Base-by-base conservation (phyloP, 208 protist species). In the Leishmania gerbilli region DNA sequence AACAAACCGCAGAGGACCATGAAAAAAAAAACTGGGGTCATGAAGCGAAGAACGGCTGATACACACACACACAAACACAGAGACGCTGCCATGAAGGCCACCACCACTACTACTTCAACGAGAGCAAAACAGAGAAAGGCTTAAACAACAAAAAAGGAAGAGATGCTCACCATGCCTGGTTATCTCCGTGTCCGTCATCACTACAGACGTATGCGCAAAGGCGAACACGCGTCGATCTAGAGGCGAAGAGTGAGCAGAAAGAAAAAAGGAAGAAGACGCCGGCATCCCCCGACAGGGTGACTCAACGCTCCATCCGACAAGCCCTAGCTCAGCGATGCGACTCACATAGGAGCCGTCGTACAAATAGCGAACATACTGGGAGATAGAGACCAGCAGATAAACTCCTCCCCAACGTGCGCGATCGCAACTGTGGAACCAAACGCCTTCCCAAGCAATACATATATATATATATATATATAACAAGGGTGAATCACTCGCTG, bases 41-140 rank as follows among this genome's bases (percentile, higher is more conserved):
- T 7, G 19, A 58, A 58, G 31, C 37, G 42, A 49, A 27, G 72
- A 42, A 31, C 47, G 31, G 58, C 72, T 31, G 24, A 67, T 2
- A 31, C 55, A 64, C 74, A 77, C 53, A 78, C 34, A 47, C 15
- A 68, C 74, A 78, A 11, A 49, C 55, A 31, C 74, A 42, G 31
- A 60, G 55, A 58, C 47, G 7, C 53, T 47, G 42, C 31, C 80
- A 84, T 56, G 81, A 40, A 81, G 34, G 51, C 51, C 51, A 55
- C 15, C 15, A 76, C 71, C 56, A 21, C 19, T 56, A 79, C 45
- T 69, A n/a, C 17, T 42, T n/a, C 19, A 17, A 24, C 67, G 6
- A 45, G 0, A 49, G 1, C 64, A 45, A 24, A 19, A 53, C 40
- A 74, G 27, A 2, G 21, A 13, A 34, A 34, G 5, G 3, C 3